Base-by-base conservation (phyloP, 2,329 filamentous ascomycete species). In the Verticillium longisporum region DNA sequence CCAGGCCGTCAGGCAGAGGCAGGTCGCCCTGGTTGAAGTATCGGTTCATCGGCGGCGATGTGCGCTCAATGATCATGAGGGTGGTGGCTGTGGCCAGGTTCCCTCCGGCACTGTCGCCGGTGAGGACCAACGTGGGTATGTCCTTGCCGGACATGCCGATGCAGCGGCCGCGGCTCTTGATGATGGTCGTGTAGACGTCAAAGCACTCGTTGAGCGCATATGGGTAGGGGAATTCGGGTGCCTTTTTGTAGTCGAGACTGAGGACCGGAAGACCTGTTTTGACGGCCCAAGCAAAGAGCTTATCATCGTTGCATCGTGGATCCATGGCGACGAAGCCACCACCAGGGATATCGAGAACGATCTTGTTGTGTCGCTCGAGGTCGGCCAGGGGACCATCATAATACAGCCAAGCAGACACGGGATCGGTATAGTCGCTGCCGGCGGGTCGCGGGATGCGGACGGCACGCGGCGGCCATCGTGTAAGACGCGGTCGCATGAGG, bases 311-410 rank as follows among this genome's bases (percentile, higher is more conserved):
- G 68, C 89, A 91, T 56, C 95, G 82, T n/a, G 95, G 95, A 62
- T 91, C 88, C 95, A 99, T 99, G 18, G 95, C 93, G 13, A 99
- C 93, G 66, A 96, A 99, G 0, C 95, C 95, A 36, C 95, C 95
- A 1, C 95, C 95, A 0, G 95, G 95, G 3, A 98, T 87, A 73
- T 99, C 95, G 38, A 99, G 72, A 1, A 99, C 84, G 33, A 99
- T 74, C 68, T 89, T 89, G 58, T 84, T 88, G 70, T 96, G 89
- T 53, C 88, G 83, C 68, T 87, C 86, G 55, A 97, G 78, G 56
- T 92, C 88, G 2, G 88, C 86, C 7, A 97, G 75, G 0, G 93
- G 89, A 0, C 95, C 95, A 69, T 98, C 92, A 68, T 93, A 99
- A 74, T 97, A 99, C 36, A 99, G 79, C 93, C 94, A 98, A 1